Percentiles rank a stretch among this genome's conserved stretches.
phyloP scores from a whole-genome alignment of 805 yeast genomes.

The Yarrowia sp. region DNA sequence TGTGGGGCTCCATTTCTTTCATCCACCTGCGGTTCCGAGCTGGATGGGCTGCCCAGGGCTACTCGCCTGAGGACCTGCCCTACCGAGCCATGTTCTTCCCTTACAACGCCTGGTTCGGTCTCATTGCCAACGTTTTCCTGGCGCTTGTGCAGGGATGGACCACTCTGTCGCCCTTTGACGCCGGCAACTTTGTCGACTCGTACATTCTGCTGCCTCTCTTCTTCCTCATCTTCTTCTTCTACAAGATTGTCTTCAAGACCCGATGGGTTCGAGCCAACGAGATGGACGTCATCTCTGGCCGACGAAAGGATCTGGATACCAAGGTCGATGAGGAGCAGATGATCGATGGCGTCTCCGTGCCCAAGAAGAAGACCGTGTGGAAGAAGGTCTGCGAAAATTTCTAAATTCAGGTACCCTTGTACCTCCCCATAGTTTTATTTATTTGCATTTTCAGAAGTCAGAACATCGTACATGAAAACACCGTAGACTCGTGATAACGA shows the following conservation, averaged over 20 bases:
- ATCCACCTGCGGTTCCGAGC: constrained; percentile 64
- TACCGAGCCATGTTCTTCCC: constrained; percentile 63
- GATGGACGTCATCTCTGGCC: constrained; percentile 55
- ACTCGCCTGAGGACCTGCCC: constrained; percentile 58
- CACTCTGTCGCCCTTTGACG: constrained; percentile 63
- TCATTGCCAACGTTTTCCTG: constrained; percentile 59
- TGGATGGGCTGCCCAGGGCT: constrained; percentile 56
- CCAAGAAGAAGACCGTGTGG: constrained; percentile 22
- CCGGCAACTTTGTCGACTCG: constrained; percentile 64
- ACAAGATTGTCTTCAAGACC: constrained; percentile 52
- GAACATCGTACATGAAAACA: not conserved
- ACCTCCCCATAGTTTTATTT: constrained; percentile 13
- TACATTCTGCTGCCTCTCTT: constrained; percentile 69
- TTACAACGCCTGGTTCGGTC: constrained; percentile 57
- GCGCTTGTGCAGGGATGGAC: constrained; percentile 74
- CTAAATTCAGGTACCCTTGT: not conserved
- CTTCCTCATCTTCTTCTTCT: constrained; percentile 53
- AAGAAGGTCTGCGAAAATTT: constrained; percentile 14
- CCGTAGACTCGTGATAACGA: too few species aligned
- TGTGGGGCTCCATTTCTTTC: constrained; percentile 67
- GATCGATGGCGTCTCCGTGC: constrained; percentile 1
- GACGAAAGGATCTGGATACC: constrained; percentile 50
- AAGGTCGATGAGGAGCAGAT: constrained; percentile 12
- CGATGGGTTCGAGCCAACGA: constrained; percentile 52
- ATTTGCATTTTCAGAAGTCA: constrained; percentile 14